Evolutionary conservation across 2,329 filamentous ascomycete genomes (phyloP), one percentile per base, ranked within the genome.

Genomic region (Zalaria obscura): DNA sequence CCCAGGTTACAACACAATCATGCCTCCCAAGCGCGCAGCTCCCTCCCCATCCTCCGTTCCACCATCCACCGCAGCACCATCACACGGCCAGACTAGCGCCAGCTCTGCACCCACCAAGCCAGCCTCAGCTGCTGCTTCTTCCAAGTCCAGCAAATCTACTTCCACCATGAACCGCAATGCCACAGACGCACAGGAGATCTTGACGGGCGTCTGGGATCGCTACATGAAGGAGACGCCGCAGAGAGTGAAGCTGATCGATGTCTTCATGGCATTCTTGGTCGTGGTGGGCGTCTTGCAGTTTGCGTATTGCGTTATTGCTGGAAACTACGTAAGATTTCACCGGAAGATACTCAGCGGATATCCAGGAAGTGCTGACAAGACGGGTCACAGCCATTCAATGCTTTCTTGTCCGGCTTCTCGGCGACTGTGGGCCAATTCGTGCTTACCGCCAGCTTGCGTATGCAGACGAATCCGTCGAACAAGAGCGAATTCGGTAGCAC

Each of bases 361-460:
- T 7, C 2, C 29, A 32, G 29, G 29, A 32, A n/a, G 3, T 32
- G 32, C 36, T 38, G n/a, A 42, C 45, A 45, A 33, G 49, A 47
- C 44, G 29, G 52, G 37, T n/a, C 50, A 38, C 56, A 96, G 89
- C 91, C 91, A 6, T 98, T 98, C 73, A 98, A 98, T 62, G 91
- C 93, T 49, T 98, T 98, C 69, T 77, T 98, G 28, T 85, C 88
- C 28, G 93, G 91, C 38, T 98, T 98, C 69, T 80, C 78, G 47
- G 86, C 89, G 10, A 91, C 89, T 1, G 89, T 98, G 48, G 91
- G 91, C 47, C 91, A 98, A 61, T 98, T 98, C 61, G 91, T 98
- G 48, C 76, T 98, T 52, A 95, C 91, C 39, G 85, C 86, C 70
- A 79, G 57, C 68, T 69, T 98, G 53, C 79, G 91, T 48, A 93